Evolutionary conservation across 202 grass and related monocot genomes (phyloP).

Genomic region (Dendrocalamus latiflorus): DNA sequence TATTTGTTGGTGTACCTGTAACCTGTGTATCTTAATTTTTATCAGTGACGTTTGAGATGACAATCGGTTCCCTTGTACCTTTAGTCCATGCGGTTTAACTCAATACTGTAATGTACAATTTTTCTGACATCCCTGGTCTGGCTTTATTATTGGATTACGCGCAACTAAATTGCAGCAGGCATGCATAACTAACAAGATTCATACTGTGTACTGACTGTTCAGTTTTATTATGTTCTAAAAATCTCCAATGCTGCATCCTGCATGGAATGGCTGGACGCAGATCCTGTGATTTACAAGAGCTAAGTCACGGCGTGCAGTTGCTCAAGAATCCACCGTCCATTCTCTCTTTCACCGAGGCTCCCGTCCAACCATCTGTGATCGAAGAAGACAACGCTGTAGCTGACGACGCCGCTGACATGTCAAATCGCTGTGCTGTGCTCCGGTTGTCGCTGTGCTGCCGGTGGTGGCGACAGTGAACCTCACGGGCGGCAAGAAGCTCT

Average conservation of each 20-base stretch:
- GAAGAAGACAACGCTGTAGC: no score
- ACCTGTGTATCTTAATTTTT: constrained; percentile 16
- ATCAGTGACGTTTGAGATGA: constrained; percentile 4
- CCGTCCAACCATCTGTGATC: no score
- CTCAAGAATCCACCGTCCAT: no score
- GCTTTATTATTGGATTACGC: neutral
- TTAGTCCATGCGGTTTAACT: constrained; percentile 4
- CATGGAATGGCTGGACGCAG: neutral
- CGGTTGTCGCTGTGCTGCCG: no score
- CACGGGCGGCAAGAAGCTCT: no score
- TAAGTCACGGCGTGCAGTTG: no score
- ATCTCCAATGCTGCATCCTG: neutral
- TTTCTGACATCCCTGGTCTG: neutral
- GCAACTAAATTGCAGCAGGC: neutral
- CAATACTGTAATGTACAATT: neutral
- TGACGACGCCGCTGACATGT: no score
- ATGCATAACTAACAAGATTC: neutral
- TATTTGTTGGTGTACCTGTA: neutral
- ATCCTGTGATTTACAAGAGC: no score
- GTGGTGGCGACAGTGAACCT: no score
- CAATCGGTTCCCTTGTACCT: neutral
- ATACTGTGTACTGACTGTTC: neutral
- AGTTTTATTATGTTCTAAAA: neutral
- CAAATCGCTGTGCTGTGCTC: no score
- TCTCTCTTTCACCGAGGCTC: no score